Conservation (phyloP, 139 green algal genomes). For the Pleodorina starrii region DNA sequence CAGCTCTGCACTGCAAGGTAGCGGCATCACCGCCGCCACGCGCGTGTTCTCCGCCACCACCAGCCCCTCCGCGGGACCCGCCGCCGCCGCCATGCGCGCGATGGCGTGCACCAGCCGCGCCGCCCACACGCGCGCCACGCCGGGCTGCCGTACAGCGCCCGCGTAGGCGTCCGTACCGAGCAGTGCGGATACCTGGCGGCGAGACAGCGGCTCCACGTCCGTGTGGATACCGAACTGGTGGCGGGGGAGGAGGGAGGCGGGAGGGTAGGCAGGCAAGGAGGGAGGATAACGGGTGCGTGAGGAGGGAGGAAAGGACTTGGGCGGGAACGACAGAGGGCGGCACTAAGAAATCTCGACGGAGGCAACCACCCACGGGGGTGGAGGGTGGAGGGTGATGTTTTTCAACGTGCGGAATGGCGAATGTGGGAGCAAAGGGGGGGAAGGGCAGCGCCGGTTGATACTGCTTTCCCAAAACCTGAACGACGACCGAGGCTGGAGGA, state of each 20-base stretch:
- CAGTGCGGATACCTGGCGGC: background rate
- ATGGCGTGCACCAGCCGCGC: conserved; percentile 44
- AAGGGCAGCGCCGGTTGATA: too few relatives aligned
- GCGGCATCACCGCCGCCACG: background rate
- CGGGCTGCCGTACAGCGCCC: conserved; percentile 36
- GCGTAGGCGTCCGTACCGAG: conserved; percentile 23
- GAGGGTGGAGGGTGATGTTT: too few relatives aligned
- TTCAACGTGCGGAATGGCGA: too few relatives aligned
- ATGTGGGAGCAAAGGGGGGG: too few relatives aligned
- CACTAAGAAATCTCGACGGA: too few relatives aligned
- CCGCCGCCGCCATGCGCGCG: conserved; percentile 6
- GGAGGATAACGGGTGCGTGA: too few relatives aligned
- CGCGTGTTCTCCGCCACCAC: background rate
- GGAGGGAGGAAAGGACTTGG: too few relatives aligned
- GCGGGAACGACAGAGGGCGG: too few relatives aligned
- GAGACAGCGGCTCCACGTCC: conserved; percentile 14
- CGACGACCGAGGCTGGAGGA: too few relatives aligned
- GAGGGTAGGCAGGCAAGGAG: too few relatives aligned
- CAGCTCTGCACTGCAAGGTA: background rate
- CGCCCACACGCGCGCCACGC: conserved; percentile 42
- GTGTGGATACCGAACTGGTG: conserved; percentile 32
- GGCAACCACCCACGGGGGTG: too few relatives aligned
- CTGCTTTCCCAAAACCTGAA: too few relatives aligned
- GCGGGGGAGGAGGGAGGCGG: background rate
- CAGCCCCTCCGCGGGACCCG: background rate